phyloP scores from a whole-genome alignment of 805 yeast species.

The Ogataea pini region DNA sequence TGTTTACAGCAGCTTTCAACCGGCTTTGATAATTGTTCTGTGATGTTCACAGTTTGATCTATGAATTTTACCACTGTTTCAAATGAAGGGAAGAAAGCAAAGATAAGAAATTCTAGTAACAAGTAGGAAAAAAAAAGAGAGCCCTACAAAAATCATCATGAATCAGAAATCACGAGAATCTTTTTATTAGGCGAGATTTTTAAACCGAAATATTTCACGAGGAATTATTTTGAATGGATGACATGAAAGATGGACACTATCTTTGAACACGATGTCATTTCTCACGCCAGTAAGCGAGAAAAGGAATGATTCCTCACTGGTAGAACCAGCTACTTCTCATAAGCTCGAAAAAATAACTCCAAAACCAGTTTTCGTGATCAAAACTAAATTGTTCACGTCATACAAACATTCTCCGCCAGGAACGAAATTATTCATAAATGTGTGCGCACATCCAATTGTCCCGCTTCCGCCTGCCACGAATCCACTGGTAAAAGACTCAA shows the following conservation, averaged over 20 bases:
- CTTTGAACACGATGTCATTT: too few species aligned
- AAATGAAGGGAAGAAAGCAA: conserved; percentile 1
- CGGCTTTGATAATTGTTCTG: neutral
- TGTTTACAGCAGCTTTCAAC: neutral
- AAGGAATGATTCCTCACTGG: neutral
- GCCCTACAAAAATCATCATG: neutral
- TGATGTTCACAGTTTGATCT: neutral
- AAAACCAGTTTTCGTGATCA: conserved; percentile 70
- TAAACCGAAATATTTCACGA: too few species aligned
- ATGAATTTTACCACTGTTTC: neutral
- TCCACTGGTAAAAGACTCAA: conserved; percentile 1
- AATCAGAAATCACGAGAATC: neutral
- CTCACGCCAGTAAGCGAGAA: conserved; percentile 18
- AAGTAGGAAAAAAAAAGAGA: neutral
- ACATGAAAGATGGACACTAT: too few species aligned
- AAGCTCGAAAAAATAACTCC: conserved; percentile 41
- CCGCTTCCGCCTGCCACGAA: conserved; percentile 52
- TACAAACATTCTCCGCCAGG: conserved; percentile 32
- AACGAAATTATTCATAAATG: conserved; percentile 74
- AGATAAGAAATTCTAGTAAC: neutral
- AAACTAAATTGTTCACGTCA: conserved; percentile 51
- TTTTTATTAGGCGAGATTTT: neutral
- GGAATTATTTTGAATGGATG: too few species aligned
- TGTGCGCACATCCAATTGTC: conserved; percentile 65
- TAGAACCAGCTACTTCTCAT: neutral